Conservation (phyloP, 2,329 filamentous ascomycete genomes). For the Didymella segeticola region DNA sequence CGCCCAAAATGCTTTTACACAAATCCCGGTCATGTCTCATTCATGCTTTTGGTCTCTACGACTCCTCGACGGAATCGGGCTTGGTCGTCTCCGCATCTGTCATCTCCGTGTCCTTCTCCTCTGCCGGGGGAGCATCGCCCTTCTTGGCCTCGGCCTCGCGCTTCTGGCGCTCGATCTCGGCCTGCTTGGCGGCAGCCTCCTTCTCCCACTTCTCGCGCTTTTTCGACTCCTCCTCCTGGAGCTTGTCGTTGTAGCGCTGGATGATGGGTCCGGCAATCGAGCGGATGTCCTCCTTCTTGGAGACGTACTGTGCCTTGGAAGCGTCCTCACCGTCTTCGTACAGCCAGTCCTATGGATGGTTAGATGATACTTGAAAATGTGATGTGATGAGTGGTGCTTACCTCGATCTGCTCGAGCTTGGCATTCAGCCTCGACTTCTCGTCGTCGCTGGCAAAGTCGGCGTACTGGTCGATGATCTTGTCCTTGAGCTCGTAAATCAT, state of each 20-base stretch:
- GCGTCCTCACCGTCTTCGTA: conserved; percentile 97
- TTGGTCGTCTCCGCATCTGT: conserved; percentile 60
- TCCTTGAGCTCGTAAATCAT: conserved; percentile 97
- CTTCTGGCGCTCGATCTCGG: conserved; percentile 75
- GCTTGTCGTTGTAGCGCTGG: conserved; percentile 94
- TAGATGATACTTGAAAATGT: conserved; percentile 1
- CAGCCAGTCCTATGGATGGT: conserved; percentile 80
- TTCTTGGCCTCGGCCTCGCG: conserved; percentile 75
- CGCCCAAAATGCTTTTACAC: conserved; percentile 32
- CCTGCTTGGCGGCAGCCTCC: conserved; percentile 66
- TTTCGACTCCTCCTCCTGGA: conserved; percentile 83
- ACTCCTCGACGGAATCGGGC: conserved; percentile 50
- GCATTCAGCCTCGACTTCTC: conserved; percentile 87
- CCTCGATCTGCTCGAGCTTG: conserved; percentile 86
- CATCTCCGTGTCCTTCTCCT: conserved; percentile 62
- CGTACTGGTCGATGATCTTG: conserved; percentile 91
- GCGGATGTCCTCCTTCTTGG: conserved; percentile 96
- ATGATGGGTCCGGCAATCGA: conserved; percentile 88
- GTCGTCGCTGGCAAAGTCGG: conserved; percentile 86
- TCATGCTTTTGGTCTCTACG: conserved; percentile 21
- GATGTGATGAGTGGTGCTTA: conserved; percentile 64
- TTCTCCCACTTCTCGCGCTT: conserved; percentile 71
- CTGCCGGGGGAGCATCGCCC: conserved; percentile 47
- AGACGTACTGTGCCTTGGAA: conserved; percentile 89
- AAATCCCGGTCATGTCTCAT: conserved; percentile 20